Evolutionary conservation across 768 basidiomycete species (phyloP).

Genomic region (Polyporus arcularius): DNA sequence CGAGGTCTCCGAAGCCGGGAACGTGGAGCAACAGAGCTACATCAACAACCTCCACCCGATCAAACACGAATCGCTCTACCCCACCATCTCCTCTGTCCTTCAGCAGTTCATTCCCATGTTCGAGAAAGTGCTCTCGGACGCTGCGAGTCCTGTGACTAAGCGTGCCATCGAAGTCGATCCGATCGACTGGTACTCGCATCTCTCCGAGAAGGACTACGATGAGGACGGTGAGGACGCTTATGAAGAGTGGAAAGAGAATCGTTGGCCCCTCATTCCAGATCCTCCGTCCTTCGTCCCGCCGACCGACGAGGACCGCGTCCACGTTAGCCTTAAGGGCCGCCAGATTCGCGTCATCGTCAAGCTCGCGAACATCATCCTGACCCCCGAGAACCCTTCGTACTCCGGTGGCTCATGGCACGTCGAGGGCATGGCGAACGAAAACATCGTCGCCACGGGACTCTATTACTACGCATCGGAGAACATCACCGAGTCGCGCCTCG

Average conservation of each 20-base stretch:
- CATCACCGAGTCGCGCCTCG: conserved; percentile 30
- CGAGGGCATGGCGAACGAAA: conserved; percentile 28
- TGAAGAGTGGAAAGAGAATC: neutral
- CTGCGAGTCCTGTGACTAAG: neutral
- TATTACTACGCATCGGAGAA: conserved; percentile 33
- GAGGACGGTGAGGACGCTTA: neutral
- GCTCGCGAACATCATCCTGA: conserved; percentile 32
- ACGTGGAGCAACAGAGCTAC: conserved; percentile 12
- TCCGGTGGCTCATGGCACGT: conserved; percentile 36
- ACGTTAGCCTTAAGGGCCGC: conserved; percentile 10
- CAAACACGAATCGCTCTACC: conserved; percentile 15
- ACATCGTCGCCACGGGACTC: neutral
- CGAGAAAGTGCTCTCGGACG: conserved; percentile 25
- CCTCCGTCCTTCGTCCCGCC: neutral
- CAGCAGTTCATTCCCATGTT: conserved; percentile 26
- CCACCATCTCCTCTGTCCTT: conserved; percentile 17
- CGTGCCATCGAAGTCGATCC: neutral
- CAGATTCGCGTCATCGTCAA: conserved; percentile 41
- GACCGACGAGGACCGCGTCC: neutral
- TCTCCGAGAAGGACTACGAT: neutral
- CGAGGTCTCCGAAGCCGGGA: conserved; percentile 19
- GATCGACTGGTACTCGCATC: neutral
- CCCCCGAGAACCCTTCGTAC: conserved; percentile 31
- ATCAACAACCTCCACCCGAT: conserved; percentile 32
- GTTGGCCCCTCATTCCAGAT: neutral